A percentile compares a stretch with the other conserved stretches of the same genome.
Evolutionary conservation across 2,329 filamentous ascomycete species (phyloP).

Genomic region (Cadophora gregata): DNA sequence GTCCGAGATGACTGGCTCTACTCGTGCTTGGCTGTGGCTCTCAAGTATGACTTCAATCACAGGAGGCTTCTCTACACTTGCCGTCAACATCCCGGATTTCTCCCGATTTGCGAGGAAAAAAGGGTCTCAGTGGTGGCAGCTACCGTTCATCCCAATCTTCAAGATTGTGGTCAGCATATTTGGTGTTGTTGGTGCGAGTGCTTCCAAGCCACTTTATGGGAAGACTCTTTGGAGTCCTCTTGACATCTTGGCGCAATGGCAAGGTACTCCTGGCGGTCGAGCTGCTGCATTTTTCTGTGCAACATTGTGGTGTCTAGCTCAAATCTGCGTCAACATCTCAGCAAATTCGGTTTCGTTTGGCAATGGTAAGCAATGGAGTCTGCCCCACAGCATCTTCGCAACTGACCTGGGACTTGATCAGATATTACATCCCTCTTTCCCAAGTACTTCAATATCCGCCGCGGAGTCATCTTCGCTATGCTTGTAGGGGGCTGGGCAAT

Average conservation of each 20-base stretch:
- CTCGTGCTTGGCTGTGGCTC: constrained; percentile 27
- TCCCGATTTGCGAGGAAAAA: constrained; percentile 34
- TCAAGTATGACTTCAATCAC: constrained; percentile 29
- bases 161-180: constrained; percentile 33
- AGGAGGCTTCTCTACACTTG: constrained; percentile 33
- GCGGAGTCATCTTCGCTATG: constrained; percentile 50
- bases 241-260: constrained; percentile 32
- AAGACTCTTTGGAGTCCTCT: constrained; percentile 38
- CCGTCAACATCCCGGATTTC: constrained; percentile 41
- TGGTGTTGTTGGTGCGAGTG: constrained; percentile 33
- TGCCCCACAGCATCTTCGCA: background rate
- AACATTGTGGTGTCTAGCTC: constrained; percentile 34
- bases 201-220: constrained; percentile 37
- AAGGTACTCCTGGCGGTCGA: constrained; percentile 37
- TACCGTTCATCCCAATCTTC: constrained; percentile 32
- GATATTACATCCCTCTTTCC: constrained; percentile 54
- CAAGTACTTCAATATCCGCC: constrained; percentile 54
- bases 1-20: constrained; percentile 15
- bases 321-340: constrained; percentile 48
- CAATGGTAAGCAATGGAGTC: constrained; percentile 26
- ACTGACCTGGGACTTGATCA: background rate
- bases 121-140: constrained; percentile 26
- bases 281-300: constrained; percentile 39
- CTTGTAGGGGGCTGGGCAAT: constrained; percentile 52
- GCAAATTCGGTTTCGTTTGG: constrained; percentile 45